These are phyloP conservation scores for Oryza coarctata DNA, from an alignment of 176 grass and related monocot species.

Conservation along the genomic window DNA sequence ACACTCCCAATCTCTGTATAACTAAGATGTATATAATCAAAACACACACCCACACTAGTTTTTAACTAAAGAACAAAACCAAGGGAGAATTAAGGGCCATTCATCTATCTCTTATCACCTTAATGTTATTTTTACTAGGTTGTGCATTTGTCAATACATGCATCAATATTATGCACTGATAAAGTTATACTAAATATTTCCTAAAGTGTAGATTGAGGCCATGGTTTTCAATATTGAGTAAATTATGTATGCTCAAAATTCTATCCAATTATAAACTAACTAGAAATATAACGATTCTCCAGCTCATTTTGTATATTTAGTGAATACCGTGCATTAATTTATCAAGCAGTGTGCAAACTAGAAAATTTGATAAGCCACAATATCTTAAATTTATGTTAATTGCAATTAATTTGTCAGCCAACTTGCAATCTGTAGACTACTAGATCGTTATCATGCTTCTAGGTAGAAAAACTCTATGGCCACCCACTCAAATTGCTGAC, in stretches of 20 bases:
- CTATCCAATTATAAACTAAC: not conserved
- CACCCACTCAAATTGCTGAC: too few species aligned
- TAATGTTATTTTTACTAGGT: slow-evolving; percentile 8
- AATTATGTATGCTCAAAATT: not conserved
- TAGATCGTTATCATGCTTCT: too few species aligned
- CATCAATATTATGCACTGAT: not conserved
- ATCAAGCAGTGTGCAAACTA: not conserved
- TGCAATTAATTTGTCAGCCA: not conserved
- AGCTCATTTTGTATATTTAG: not conserved
- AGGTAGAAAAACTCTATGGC: too few species aligned
- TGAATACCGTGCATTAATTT: not conserved
- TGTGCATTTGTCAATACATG: not conserved
- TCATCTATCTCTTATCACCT: slow-evolving; percentile 2
- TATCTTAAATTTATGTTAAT: not conserved
- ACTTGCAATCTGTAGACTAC: too few species aligned
- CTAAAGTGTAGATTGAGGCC: not conserved
- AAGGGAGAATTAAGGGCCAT: too few species aligned
- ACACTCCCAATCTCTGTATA: too few species aligned
- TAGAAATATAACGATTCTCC: not conserved
- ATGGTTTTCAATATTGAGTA: not conserved
- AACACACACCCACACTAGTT: too few species aligned
- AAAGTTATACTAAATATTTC: slow-evolving; percentile 1
- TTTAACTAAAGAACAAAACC: too few species aligned
- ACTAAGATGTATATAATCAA: too few species aligned
- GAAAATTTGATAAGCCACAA: not conserved